Percentiles rank a stretch among this genome's conserved stretches.
phyloP scores from a whole-genome alignment of 208 protist species.

The Leptomonas pyrrhocoris region DNA sequence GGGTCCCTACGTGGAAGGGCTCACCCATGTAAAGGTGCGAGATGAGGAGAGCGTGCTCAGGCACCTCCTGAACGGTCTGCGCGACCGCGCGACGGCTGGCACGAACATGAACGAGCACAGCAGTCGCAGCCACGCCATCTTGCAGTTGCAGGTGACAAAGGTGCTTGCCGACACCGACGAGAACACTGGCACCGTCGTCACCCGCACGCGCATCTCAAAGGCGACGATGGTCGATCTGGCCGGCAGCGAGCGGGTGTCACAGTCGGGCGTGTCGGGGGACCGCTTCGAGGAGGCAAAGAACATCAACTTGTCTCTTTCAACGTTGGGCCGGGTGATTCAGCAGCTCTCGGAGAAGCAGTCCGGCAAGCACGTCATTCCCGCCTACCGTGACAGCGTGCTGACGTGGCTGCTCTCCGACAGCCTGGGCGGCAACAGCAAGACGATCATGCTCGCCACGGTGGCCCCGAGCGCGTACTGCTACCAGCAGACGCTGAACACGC shows the following conservation, averaged over 20 bases:
- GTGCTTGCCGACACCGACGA: conserved; percentile 37
- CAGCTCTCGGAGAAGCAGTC: conserved; percentile 82
- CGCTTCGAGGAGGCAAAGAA: conserved; percentile 94
- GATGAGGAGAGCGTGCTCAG: conserved; percentile 56
- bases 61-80: conserved; percentile 62
- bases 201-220: conserved; percentile 65
- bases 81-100: conserved; percentile 78
- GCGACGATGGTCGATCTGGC: conserved; percentile 98
- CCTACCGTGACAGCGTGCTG: conserved; percentile 90
- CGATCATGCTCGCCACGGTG: conserved; percentile 88
- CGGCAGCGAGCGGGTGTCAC: conserved; percentile 94
- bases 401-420: conserved; percentile 89
- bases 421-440: conserved; percentile 90
- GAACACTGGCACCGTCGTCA: conserved; percentile 57
- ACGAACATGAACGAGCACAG: conserved; percentile 96
- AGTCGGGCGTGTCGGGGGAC: conserved; percentile 91
- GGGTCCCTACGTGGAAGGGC: conserved; percentile 81
- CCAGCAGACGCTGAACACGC: conserved; percentile 85
- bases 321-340: conserved; percentile 89
- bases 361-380: conserved; percentile 62
- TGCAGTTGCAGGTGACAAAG: conserved; percentile 91
- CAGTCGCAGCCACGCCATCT: conserved; percentile 96
- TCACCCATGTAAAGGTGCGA: conserved; percentile 60
- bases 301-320: conserved; percentile 97
- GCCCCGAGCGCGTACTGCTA: conserved; percentile 82